Evolutionary conservation across 2,329 filamentous ascomycete species (phyloP).

Genomic region (Diaporthe australafricana): DNA sequence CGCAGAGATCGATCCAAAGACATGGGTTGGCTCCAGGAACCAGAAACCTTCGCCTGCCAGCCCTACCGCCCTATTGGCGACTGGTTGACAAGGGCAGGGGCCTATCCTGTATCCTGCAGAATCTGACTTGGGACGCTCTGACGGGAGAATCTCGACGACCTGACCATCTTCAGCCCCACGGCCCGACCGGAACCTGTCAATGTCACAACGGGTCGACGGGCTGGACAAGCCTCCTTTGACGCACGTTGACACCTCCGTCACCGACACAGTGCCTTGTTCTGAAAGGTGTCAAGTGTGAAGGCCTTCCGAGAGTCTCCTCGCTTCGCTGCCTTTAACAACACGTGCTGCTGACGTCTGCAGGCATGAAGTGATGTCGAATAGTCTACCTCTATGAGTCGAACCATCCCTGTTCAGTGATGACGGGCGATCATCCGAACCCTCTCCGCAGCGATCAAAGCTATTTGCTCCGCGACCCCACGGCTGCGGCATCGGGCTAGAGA

Average conservation of each 20-base stretch:
- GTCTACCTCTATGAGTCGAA: not conserved
- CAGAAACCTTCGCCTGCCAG: slow-evolving; percentile 7
- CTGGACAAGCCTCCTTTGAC: not conserved
- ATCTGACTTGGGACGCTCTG: not conserved
- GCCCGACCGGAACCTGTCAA: not conserved
- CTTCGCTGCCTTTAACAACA: not conserved
- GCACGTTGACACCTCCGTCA: not conserved
- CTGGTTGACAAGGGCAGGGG: slow-evolving; percentile 11
- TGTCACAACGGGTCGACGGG: not conserved
- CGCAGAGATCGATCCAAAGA: slow-evolving; percentile 13
- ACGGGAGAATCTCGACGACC: not conserved
- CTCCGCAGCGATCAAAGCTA: slow-evolving; percentile 19
- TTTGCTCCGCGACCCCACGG: slow-evolving; percentile 13
- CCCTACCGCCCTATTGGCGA: slow-evolving; percentile 31
- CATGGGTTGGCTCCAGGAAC: slow-evolving; percentile 25
- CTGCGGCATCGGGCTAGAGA: slow-evolving; percentile 5
- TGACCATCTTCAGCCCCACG: not conserved
- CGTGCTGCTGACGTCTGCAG: not conserved
- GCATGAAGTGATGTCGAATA: not conserved
- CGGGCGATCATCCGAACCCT: slow-evolving; percentile 26
- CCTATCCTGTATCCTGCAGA: not conserved
- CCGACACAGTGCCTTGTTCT: not conserved
- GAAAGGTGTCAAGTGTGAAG: not conserved
- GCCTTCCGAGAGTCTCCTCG: not conserved
- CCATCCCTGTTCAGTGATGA: slow-evolving; percentile 14